Conservation (phyloP, 1,139 yeast species). For the Lodderomyces theae region DNA sequence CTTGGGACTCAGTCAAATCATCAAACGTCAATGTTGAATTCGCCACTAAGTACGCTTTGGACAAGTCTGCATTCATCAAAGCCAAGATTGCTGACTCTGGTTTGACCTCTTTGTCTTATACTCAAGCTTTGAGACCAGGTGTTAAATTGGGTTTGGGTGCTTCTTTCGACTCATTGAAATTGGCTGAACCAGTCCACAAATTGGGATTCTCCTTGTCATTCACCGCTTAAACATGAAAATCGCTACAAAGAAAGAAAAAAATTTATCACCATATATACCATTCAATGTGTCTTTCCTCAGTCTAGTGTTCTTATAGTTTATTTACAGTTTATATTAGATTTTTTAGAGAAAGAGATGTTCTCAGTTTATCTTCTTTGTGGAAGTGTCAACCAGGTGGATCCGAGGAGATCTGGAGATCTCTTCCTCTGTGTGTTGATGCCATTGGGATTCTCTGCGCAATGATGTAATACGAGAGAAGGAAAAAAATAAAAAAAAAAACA, state of each 20-base stretch:
- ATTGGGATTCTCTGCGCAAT: too few species aligned
- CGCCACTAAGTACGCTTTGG: constrained; percentile 92
- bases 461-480: too few species aligned
- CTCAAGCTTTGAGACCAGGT: constrained; percentile 95
- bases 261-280: too few species aligned
- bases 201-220: constrained; percentile 92
- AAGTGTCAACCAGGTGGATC: too few species aligned
- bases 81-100: constrained; percentile 98
- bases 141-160: constrained; percentile 97
- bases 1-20: constrained; percentile 82
- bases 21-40: constrained; percentile 79
- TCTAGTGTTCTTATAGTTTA: neutral
- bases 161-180: constrained; percentile 92
- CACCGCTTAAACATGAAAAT: constrained; percentile 55
- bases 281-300: too few species aligned
- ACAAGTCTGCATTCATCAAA: constrained; percentile 84
- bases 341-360: neutral
- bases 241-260: neutral
- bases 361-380: too few species aligned
- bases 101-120: constrained; percentile 89
- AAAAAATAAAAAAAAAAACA: too few species aligned
- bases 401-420: too few species aligned
- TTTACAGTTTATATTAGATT: neutral
- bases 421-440: too few species aligned
- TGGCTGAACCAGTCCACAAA: constrained; percentile 97